These are phyloP conservation scores for Mycosphaerella sp. DNA, from an alignment of 2,329 filamentous ascomycete genomes.

Conservation along the genomic window DNA sequence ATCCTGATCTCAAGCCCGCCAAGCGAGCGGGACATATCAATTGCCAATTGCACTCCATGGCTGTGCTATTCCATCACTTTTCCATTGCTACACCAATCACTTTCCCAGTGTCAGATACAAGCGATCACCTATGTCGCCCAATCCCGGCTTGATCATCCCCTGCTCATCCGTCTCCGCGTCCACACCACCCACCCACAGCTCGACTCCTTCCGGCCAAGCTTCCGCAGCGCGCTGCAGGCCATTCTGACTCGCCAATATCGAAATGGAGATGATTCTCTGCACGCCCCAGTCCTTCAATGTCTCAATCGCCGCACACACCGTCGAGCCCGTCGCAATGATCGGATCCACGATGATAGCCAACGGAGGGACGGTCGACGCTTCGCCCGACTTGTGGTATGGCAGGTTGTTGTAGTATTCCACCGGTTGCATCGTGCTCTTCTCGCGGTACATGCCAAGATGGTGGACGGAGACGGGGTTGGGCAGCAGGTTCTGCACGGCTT, in stretches of 20 bases:
- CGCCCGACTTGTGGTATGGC: conserved; percentile 57
- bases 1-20: no score
- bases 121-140: conserved; percentile 87
- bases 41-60: no score
- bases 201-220: conserved; percentile 70
- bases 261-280: conserved; percentile 68
- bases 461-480: conserved; percentile 75
- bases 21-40: no score
- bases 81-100: conserved; percentile 43
- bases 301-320: conserved; percentile 81
- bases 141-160: conserved; percentile 84
- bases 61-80: no score
- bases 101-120: conserved; percentile 87
- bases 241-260: conserved; percentile 64
- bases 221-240: conserved; percentile 67
- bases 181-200: conserved; percentile 77
- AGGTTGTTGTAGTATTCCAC: conserved; percentile 99
- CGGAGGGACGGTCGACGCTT: conserved; percentile 43
- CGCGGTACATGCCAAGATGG: conserved; percentile 91
- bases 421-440: conserved; percentile 76
- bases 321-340: conserved; percentile 88
- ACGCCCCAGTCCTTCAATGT: conserved; percentile 88
- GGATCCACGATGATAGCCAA: conserved; percentile 85
- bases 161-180: conserved; percentile 67
- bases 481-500: conserved; percentile 77